Base-by-base conservation (phyloP, 305 asterid genomes). In the Fraxinus greggii region DNA sequence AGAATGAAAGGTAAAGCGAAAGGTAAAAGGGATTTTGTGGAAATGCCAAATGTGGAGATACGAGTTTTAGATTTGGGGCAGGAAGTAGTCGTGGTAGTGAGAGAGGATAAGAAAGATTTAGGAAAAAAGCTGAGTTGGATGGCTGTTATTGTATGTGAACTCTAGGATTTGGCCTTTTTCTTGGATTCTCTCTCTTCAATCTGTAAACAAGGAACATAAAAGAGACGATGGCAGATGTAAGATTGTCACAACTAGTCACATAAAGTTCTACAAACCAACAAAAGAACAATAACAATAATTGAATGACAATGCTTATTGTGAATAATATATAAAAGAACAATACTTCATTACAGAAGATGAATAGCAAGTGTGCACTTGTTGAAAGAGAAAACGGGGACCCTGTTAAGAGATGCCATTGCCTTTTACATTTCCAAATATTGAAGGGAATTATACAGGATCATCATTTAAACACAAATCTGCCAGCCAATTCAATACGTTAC, bases 21-120 rank as follows among this genome's bases (percentile, higher is more conserved):
- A n/a, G 54, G 56, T 3, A 12, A 45, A 45, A 13, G 56, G 56
- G n/a, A 45, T 45, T 45, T 13, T 45, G 19, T 0, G 61, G 23
- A 51, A 26, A 65, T 51, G 61, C 23, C 23, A 5, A 48, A 78
- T 2, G 67, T 40, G 78, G 78, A 84, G 85, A 73, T 80, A 56
- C 75, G 86, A 83, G 38, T 79, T 85, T 86, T 85, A 82, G 92
- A 88, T 88, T 85, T 85, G 70, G 85, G 81, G 8, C 61, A 17
- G 21, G 61, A 17, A 15, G 61, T 78, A 83, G 19, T 36, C 21
- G 89, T 87, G 88, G 92, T 75, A 84, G 78, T 81, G 88, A 75
- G 80, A 83, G 88, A 84, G 87, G 93, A 88, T 86, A 87, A 88
- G 91, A 79, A 83, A 78, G 26, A 54, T 54, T 54, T 61, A 77